These are phyloP conservation scores for Talaromyces rugulosus DNA, from an alignment of 2,329 filamentous ascomycete species.

Conservation along the genomic window DNA sequence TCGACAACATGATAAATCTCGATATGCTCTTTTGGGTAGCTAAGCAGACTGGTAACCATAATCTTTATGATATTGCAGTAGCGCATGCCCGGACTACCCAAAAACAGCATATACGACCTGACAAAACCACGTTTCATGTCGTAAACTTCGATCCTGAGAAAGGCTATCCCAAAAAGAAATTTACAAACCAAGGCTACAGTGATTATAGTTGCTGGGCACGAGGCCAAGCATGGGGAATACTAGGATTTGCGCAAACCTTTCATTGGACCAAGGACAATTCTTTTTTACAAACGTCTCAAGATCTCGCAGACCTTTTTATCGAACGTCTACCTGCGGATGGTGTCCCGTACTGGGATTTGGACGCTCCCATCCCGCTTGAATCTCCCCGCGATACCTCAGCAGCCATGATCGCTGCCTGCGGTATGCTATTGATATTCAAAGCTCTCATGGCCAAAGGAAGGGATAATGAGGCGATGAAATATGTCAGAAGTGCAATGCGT, in stretches of 20 bases:
- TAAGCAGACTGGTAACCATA: conserved; percentile 24
- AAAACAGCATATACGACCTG: conserved; percentile 35
- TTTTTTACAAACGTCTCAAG: conserved; percentile 18
- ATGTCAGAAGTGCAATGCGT: too few species aligned
- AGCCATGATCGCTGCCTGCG: conserved; percentile 41
- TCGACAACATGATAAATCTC: conserved; percentile 42
- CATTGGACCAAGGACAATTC: conserved; percentile 25
- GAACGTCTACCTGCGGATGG: neutral
- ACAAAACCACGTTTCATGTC: conserved; percentile 23
- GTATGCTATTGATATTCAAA: conserved; percentile 37
- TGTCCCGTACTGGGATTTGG: neutral
- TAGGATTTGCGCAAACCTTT: conserved; percentile 39
- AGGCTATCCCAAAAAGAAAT: conserved; percentile 27
- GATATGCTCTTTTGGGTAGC: conserved; percentile 39
- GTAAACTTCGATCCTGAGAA: conserved; percentile 41
- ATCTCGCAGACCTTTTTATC: neutral
- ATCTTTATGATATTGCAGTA: neutral
- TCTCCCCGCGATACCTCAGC: conserved; percentile 36
- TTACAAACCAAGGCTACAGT: conserved; percentile 24
- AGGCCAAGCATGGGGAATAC: conserved; percentile 24
- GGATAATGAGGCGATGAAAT: neutral
- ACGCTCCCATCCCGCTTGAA: conserved; percentile 5
- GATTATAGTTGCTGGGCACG: conserved; percentile 23
- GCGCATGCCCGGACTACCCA: conserved; percentile 39
- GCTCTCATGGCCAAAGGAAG: conserved; percentile 12